Conservation (phyloP, 139 green algal species). For the Chlamydomonas schloesseri region DNA sequence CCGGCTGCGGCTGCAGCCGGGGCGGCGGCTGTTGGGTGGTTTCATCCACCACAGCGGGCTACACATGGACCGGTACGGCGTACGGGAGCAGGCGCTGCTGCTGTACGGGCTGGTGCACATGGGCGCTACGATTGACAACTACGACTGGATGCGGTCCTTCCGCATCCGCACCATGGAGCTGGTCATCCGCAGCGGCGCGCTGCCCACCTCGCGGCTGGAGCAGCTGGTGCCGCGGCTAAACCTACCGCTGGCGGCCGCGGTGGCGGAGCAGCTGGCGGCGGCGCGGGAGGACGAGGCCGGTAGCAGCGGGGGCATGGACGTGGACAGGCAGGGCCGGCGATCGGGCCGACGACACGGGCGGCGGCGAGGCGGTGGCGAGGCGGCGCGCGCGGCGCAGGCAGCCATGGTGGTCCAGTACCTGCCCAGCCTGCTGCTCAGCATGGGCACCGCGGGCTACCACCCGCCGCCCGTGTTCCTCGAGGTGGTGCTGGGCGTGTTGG, state of each 20-base stretch:
- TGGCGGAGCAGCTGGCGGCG: background rate
- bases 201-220: background rate
- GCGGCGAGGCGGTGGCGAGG: background rate
- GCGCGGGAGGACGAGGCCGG: no score
- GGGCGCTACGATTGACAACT: background rate
- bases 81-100: slow-evolving; percentile 26
- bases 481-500: background rate
- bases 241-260: background rate
- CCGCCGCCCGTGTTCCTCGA: slow-evolving; percentile 10
- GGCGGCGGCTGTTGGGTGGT: slow-evolving; percentile 2
- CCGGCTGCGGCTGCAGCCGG: slow-evolving; percentile 35
- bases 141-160: background rate
- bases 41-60: slow-evolving; percentile 1
- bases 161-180: background rate
- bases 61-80: background rate
- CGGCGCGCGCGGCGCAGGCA: background rate
- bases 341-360: background rate
- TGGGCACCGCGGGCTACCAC: slow-evolving; percentile 1
- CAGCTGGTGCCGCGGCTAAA: background rate
- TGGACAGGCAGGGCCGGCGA: background rate
- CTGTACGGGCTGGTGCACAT: background rate
- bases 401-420: background rate
- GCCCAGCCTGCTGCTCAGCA: background rate
- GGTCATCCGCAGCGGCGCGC: background rate
- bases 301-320: background rate